Conservation (phyloP, 805 yeast genomes). For the Ogataea nitratoaversa region DNA sequence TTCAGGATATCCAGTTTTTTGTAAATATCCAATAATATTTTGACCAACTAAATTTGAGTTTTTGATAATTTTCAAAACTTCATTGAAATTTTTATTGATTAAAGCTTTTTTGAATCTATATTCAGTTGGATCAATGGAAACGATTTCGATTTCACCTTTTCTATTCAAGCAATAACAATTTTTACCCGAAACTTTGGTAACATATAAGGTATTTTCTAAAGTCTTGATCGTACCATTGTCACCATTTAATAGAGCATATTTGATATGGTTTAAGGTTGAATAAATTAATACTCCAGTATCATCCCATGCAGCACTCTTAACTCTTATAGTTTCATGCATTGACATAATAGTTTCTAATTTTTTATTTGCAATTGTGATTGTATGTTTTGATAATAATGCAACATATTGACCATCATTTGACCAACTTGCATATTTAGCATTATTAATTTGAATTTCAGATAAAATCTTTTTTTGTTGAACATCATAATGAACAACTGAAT, state of each 20-base stretch:
- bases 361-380: slow-evolving; percentile 81
- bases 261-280: slow-evolving; percentile 93
- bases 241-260: slow-evolving; percentile 89
- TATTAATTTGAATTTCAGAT: slow-evolving; percentile 62
- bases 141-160: slow-evolving; percentile 73
- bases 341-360: slow-evolving; percentile 74
- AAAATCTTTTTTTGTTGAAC: slow-evolving; percentile 86
- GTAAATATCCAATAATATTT: slow-evolving; percentile 90
- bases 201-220: slow-evolving; percentile 80
- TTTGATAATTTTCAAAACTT: slow-evolving; percentile 84
- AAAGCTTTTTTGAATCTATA: slow-evolving; percentile 93
- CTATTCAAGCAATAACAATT: slow-evolving; percentile 80
- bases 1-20: slow-evolving; percentile 95
- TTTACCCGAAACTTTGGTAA: slow-evolving; percentile 65
- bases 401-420: slow-evolving; percentile 81
- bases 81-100: slow-evolving; percentile 83
- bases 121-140: slow-evolving; percentile 91
- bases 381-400: slow-evolving; percentile 88
- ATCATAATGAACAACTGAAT: slow-evolving; percentile 77
- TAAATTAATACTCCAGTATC: slow-evolving; percentile 87
- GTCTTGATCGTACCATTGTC: slow-evolving; percentile 94
- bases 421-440: slow-evolving; percentile 88
- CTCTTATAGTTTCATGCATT: slow-evolving; percentile 93
- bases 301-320: slow-evolving; percentile 97
- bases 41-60: slow-evolving; percentile 94